These are phyloP conservation scores for Endocalyx cinctus DNA, from an alignment of 2,329 filamentous ascomycete genomes.

Conservation along the genomic window DNA sequence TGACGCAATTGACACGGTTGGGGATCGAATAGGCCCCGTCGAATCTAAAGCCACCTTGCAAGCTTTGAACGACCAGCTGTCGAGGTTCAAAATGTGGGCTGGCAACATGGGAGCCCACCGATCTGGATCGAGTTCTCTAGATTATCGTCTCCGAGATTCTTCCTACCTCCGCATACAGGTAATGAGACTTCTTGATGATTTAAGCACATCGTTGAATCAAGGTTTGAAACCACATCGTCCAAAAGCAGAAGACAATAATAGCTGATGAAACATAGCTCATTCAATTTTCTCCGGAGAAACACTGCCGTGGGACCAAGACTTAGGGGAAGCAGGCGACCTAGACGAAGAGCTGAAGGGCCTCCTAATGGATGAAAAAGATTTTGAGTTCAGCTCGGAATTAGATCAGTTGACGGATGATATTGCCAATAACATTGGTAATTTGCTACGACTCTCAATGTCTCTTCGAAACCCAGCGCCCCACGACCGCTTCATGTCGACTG, in stretches of 20 bases:
- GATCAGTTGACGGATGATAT: constrained; percentile 15
- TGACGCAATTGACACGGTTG: constrained; percentile 2
- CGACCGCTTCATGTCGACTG: constrained; percentile 22
- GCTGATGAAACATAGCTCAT: constrained; percentile 5
- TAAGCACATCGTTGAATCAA: constrained; percentile 9
- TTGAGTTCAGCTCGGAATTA: constrained; percentile 13
- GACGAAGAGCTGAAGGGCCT: too few relatives aligned
- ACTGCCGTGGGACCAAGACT: constrained; percentile 9
- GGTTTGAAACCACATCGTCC: not conserved
- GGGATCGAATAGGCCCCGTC: not conserved
- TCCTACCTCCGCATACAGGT: constrained; percentile 17
- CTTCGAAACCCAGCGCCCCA: constrained; percentile 32
- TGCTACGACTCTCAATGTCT: constrained; percentile 31
- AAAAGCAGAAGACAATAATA: not conserved
- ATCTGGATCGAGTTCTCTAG: constrained; percentile 13
- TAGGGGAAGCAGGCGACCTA: constrained; percentile 2
- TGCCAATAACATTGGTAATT: constrained; percentile 22
- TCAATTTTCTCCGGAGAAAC: constrained; percentile 7
- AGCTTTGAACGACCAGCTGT: constrained; percentile 7
- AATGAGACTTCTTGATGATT: constrained; percentile 15
- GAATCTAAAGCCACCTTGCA: not conserved
- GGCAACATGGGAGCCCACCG: constrained; percentile 16
- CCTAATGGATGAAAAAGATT: constrained; percentile 1
- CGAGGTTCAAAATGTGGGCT: constrained; percentile 15
- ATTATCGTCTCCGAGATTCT: constrained; percentile 16